Percentiles rank a stretch among this genome's conserved stretches.
phyloP scores from a whole-genome alignment of 192 early-diverging fungal genomes.

The Coemansia aciculifera region DNA sequence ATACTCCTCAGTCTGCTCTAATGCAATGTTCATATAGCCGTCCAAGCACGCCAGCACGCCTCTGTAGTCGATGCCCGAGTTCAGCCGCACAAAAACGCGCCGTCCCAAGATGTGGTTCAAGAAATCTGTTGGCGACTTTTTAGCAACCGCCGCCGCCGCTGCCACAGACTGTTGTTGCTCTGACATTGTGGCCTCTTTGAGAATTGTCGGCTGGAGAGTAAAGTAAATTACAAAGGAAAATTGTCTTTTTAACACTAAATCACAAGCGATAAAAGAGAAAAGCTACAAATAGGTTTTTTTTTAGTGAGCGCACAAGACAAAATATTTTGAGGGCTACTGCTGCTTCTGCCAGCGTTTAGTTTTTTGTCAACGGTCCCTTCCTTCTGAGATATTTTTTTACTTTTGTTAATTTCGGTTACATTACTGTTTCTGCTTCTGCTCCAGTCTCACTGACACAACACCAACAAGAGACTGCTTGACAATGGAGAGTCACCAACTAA shows the following conservation, averaged over 20 bases:
- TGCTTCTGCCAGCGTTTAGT: neutral
- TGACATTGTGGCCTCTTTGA: slow-evolving; percentile 3
- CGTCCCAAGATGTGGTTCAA: slow-evolving; percentile 80
- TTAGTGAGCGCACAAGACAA: too few species aligned
- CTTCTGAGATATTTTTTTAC: neutral
- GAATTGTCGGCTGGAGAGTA: neutral
- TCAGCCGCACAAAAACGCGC: slow-evolving; percentile 87
- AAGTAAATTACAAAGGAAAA: slow-evolving; percentile 1
- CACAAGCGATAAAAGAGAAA: too few species aligned
- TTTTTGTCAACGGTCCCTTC: neutral
- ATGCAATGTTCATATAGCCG: slow-evolving; percentile 96
- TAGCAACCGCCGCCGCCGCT: slow-evolving; percentile 22
- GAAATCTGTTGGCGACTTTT: slow-evolving; percentile 84
- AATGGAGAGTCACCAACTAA: slow-evolving; percentile 41
- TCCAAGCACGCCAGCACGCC: slow-evolving; percentile 91
- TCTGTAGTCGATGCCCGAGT: slow-evolving; percentile 95
- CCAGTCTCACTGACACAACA: neutral
- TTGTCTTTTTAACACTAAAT: neutral
- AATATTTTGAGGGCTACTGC: neutral
- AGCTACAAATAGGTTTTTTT: neutral
- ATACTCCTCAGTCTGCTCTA: slow-evolving; percentile 95
- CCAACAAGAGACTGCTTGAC: neutral
- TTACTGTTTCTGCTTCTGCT: neutral
- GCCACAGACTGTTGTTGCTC: slow-evolving; percentile 12
- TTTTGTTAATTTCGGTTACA: neutral